Conservation (phyloP, 331 rosid species). For the Prunus yedoensis region DNA sequence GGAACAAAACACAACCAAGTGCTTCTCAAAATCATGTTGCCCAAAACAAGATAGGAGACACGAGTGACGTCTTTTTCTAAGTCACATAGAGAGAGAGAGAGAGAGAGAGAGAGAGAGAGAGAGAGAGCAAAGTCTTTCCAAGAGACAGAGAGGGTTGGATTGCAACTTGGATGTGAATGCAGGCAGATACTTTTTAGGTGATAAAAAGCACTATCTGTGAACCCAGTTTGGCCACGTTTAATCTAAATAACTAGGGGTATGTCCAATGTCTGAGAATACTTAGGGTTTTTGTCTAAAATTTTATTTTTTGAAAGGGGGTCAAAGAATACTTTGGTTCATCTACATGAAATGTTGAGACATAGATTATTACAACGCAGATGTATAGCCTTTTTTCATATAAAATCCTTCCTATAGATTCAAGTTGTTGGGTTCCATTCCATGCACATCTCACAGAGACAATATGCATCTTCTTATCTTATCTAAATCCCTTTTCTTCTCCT, state of each 20-base stretch:
- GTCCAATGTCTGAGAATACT: too few species aligned
- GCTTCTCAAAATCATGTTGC: background rate
- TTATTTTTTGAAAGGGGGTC: too few species aligned
- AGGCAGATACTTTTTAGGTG: background rate
- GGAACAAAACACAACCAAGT: background rate
- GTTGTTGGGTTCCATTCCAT: background rate
- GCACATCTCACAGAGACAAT: background rate
- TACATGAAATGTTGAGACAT: background rate
- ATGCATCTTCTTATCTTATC: slow-evolving; percentile 9
- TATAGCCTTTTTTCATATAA: background rate
- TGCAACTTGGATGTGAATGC: background rate
- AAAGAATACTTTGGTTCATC: too few species aligned
- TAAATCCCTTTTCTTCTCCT: background rate
- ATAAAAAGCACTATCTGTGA: slow-evolving; percentile 3
- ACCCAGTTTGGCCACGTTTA: background rate
- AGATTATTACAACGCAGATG: too few species aligned
- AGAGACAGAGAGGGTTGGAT: background rate
- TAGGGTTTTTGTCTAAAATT: too few species aligned
- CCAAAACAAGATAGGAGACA: slow-evolving; percentile 9
- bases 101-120: too few species aligned
- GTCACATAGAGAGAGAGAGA: background rate
- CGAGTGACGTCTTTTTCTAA: background rate
- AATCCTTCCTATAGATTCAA: background rate
- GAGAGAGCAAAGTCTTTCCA: background rate
- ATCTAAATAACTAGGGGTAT: background rate